These are phyloP conservation scores for Amanita jacksonii DNA, from an alignment of 768 basidiomycete species.

Conservation along the genomic window DNA sequence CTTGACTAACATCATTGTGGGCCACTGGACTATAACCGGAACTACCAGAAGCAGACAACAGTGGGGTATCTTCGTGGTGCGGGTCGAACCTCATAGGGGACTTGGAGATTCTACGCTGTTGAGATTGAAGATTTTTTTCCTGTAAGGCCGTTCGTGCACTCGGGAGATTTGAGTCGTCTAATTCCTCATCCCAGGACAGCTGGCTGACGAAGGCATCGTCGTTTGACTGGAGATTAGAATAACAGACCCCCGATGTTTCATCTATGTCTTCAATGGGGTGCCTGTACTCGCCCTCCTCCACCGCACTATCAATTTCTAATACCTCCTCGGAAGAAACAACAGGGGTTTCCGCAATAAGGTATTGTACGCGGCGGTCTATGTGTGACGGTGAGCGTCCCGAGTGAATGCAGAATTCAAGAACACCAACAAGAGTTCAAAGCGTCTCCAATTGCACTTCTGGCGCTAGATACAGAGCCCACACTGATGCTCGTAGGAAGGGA, in stretches of 20 bases:
- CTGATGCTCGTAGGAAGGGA: constrained; percentile 36
- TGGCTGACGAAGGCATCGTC: constrained; percentile 21
- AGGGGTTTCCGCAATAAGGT: constrained; percentile 49
- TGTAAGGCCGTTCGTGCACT: background rate
- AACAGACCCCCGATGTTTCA: constrained; percentile 1
- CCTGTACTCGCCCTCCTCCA: constrained; percentile 20
- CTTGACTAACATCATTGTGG: constrained; percentile 8
- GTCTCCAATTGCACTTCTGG: constrained; percentile 36
- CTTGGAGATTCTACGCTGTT: background rate
- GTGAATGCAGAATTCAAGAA: too few relatives aligned
- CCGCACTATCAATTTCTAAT: constrained; percentile 28
- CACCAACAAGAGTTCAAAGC: constrained; percentile 56
- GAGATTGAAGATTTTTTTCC: background rate
- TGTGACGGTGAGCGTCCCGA: constrained; percentile 9
- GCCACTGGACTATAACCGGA: background rate
- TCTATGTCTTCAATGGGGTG: constrained; percentile 12
- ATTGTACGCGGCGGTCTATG: constrained; percentile 61
- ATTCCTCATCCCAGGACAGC: constrained; percentile 25
- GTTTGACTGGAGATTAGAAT: constrained; percentile 9
- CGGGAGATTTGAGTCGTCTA: constrained; percentile 7
- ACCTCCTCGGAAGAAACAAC: constrained; percentile 41
- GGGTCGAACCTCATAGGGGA: background rate
- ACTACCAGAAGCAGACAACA: constrained; percentile 18
- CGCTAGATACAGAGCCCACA: constrained; percentile 40
- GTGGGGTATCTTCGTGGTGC: constrained; percentile 25